phyloP scores from a whole-genome alignment of 1,139 yeast species.

The Yamadazyma dushanensis region DNA sequence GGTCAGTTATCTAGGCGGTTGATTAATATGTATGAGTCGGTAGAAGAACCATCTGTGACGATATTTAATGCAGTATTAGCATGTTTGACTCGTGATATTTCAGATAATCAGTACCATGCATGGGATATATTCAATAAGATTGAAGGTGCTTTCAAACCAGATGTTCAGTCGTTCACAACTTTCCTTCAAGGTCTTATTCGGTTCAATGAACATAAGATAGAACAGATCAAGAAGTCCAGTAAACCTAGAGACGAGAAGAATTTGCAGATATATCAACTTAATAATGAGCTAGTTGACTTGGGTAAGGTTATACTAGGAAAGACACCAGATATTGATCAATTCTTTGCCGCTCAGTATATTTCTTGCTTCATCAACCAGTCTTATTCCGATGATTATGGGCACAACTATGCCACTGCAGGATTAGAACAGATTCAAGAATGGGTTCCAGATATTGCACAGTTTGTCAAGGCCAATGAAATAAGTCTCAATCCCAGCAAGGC shows the following conservation, averaged over 20 bases:
- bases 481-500: conserved; percentile 5
- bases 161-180: conserved; percentile 42
- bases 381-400: conserved; percentile 26
- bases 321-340: conserved; percentile 20
- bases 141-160: conserved; percentile 24
- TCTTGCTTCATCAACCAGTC: conserved; percentile 30
- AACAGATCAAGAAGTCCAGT: conserved; percentile 17
- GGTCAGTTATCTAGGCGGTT: conserved; percentile 23
- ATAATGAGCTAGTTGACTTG: conserved; percentile 26
- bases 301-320: conserved; percentile 18
- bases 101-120: conserved; percentile 33
- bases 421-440: conserved; percentile 29
- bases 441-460: conserved; percentile 32
- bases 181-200: conserved; percentile 38
- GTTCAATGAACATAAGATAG: conserved; percentile 21
- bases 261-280: conserved; percentile 25
- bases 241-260: conserved; percentile 23
- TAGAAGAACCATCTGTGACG: conserved; percentile 17
- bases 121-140: conserved; percentile 42
- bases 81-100: conserved; percentile 34
- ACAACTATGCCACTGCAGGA: conserved; percentile 28
- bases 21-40: conserved; percentile 24
- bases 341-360: conserved; percentile 30
- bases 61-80: conserved; percentile 42
- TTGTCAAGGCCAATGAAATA: conserved; percentile 15